These are phyloP conservation scores for Rhodotorula paludigena DNA, from an alignment of 768 basidiomycete genomes.

Conservation along the genomic window DNA sequence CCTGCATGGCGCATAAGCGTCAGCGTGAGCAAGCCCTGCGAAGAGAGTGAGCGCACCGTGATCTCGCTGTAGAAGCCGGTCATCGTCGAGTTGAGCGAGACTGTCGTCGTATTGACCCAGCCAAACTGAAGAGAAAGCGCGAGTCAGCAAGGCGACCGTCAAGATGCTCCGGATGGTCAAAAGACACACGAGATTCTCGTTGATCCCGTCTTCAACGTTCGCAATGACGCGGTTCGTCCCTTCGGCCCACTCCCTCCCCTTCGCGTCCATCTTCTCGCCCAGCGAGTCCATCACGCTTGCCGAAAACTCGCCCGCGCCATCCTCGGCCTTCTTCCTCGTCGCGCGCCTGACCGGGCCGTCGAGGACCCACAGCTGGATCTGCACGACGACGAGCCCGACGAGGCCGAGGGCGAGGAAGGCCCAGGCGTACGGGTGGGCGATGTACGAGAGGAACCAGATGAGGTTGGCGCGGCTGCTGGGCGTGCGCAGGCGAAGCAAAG, in stretches of 20 bases:
- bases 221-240: constrained; percentile 69
- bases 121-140: constrained; percentile 59
- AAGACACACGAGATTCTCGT: constrained; percentile 51
- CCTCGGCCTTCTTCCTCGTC: constrained; percentile 61
- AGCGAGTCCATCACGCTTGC: constrained; percentile 67
- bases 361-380: constrained; percentile 78
- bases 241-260: constrained; percentile 71
- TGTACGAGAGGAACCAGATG: constrained; percentile 83
- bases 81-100: constrained; percentile 77
- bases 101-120: constrained; percentile 89
- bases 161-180: neutral
- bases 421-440: constrained; percentile 84
- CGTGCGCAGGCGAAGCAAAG: constrained; percentile 52
- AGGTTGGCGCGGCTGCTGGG: constrained; percentile 56
- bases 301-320: constrained; percentile 63
- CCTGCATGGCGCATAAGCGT: neutral
- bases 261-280: constrained; percentile 62
- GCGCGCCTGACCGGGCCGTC: constrained; percentile 61
- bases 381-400: constrained; percentile 76
- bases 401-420: constrained; percentile 89
- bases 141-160: neutral
- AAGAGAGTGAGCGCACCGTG: constrained; percentile 50
- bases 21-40: neutral
- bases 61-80: constrained; percentile 80
- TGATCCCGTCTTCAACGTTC: constrained; percentile 66